Base-by-base conservation (phyloP, 2,329 filamentous ascomycete species). In the Neonectria sp. region DNA sequence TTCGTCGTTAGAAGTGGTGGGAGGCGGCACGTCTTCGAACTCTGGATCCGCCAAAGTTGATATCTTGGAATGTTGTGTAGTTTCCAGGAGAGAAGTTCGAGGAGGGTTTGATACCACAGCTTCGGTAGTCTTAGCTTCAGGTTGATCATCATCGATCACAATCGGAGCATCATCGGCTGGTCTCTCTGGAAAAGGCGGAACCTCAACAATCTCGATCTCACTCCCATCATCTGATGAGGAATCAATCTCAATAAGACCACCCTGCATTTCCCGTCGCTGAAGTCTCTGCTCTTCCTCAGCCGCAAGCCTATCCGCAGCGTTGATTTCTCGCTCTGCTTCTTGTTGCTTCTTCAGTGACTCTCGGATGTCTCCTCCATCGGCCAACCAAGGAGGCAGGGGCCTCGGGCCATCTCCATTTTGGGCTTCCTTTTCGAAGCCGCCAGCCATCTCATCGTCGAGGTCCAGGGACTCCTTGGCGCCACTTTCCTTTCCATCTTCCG, bases 331-430 rank as follows among this genome's bases (percentile, higher is more conserved):
- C 55, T 91, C 88, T 55, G 79, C 84, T 73, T 82, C 87, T 70
- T 81, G 86, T 80, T 90, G 88, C 63, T 89, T 86, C 72, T 87
- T 88, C 67, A 90, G 80, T 29, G 87, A 86, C 56, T 91, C 86
- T 67, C 92, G 86, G 35, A 95, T 90, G 65, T 95, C 92, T 2
- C 86, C 85, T 6, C 90, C 81, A 68, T 90, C 88, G 3, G 83
- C 82, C 75, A 96, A 87, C 93, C 93, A 96, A 1, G 93, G 93
- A 1, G 93, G 93, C 8, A 95, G 77, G 0, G 91, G 91, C n/a
- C 83, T 85, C 1, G 87, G 83, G 4, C 78, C 80, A 78, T 85
- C 78, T 68, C 85, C 76, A 73, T 78, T 75, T 11, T 79, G 76
- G 4, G 73, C 64, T 25, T 86, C 84, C 70, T 84, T 88, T 62